Evolutionary conservation across 805 yeast species (phyloP), one percentile per base, ranked within the genome.

Genomic region (Hanseniaspora vineae): DNA sequence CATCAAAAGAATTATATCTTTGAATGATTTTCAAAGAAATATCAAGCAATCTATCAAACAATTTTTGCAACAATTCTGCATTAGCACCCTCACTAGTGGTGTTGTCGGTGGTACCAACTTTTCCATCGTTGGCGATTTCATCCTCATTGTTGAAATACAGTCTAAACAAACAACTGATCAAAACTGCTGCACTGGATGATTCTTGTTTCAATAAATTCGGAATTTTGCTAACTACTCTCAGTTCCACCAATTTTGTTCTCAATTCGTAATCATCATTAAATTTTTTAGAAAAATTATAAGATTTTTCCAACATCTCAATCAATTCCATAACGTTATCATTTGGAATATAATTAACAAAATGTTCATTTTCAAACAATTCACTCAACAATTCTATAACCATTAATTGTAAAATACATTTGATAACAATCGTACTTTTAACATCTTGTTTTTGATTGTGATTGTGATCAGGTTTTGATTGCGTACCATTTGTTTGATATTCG

Each of bases 171-270:
- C 89, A 74, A 56, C 81, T 80, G 52, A 90, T 79, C 61, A 80
- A 84, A 1, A 88, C 95, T 1, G 95, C 90, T 1, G 95, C 81
- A 0, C 96, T 79, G 35, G 87, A 78, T 0, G 95, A 80, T 64
- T 94, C 98, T 65, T 94, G 98, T 56, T 85, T 84, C 56, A 89
- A 68, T 56, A 92, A 67, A 56, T 92, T 94, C 18, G 99, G 98
- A 48, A 90, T 73, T 59, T 89, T 81, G 58, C 87, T 95, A 66
- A 89, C 90, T 39, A 88, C 81, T 1, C 96, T 96, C 2, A 92
- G 85, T 58, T 87, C 84, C 81, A 94, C 89, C 40, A 92, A 69
- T 55, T 92, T 71, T n/a, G 85, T 82, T 53, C 99, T 72, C 55
- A 92, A 69, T 47, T 87, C 88, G 62, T 84, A 82, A 64, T 92